Evolutionary conservation across 164 flowering plant genomes (phyloP), one percentile per base, ranked within the genome.

Genomic region (Tinospora cordifolia): DNA sequence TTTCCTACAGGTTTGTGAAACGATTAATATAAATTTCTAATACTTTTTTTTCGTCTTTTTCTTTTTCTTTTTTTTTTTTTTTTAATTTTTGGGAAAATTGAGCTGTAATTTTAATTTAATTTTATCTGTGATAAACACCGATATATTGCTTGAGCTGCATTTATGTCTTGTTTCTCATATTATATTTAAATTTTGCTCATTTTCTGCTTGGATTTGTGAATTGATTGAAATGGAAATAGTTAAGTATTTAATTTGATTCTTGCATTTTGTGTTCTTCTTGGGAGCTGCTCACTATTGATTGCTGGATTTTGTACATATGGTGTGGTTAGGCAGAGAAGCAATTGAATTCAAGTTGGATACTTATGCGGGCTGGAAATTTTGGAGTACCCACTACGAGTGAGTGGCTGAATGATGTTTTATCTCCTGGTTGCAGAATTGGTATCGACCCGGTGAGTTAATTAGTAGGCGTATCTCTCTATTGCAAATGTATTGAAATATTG

Each of bases 371-470:
- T 71, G 99, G 97, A 12, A 90, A 88, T 74, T 71, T 68, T 62
- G 97, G 97, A 69, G 95, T 94, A 67, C 99, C 99, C 26, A 83
- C 91, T 21, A 75, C 88, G 47, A 78, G 81, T 77, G 97, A 94
- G 81, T 94, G 99, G 99, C 89, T 94, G 44, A 89, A 88, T 76
- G 87, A 88, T 70, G 87, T 90, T 74, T 76, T 92, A 73, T 78
- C 83, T 78, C 95, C 96, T 40, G 99, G 97, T 67, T 84, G 91
- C 79, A 85, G 85, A 83, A 80, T 94, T 76, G 97, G 97, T 72
- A 85, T 94, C 75, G 97, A 94, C 81, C 97, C 97, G 75, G 99
- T 94, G 82, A 90, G 93, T 81, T 74, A 30, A 30, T 30, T 15
- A 11, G 19, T 47, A 14, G 6, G 22, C 25, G 44, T 66, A 17